A percentile compares a stretch with the other conserved stretches of the same genome.
Conservation (phyloP, 345 rosid species). For the Arabidopsis suecica region DNA sequence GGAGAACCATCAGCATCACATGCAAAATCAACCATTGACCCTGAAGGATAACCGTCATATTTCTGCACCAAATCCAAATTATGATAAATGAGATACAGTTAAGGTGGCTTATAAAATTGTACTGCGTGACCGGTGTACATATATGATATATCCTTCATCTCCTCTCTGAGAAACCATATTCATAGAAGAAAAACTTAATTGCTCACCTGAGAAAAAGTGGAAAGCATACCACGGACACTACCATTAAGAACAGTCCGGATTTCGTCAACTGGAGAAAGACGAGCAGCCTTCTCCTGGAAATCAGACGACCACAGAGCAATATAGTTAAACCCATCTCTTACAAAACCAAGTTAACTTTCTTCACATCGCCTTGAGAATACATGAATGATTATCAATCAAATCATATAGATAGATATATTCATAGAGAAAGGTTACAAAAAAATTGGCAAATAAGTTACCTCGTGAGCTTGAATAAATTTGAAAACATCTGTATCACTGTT, state of each 20-base stretch:
- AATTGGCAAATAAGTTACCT: conserved; percentile 48
- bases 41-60: conserved; percentile 86
- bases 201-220: conserved; percentile 85
- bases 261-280: conserved; percentile 86
- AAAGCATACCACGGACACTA: conserved; percentile 70
- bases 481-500: conserved; percentile 56
- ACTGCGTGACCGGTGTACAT: neutral
- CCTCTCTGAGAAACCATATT: neutral
- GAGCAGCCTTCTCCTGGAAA: conserved; percentile 76
- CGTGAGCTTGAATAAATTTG: conserved; percentile 79
- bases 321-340: neutral
- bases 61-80: conserved; percentile 54
- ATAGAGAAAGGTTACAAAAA: neutral
- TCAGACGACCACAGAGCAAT: conserved; percentile 8
- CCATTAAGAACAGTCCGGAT: conserved; percentile 69
- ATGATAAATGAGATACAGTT: conserved; percentile 4
- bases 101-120: neutral
- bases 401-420: neutral
- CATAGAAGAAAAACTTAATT: neutral
- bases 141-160: neutral
- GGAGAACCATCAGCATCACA: conserved; percentile 89
- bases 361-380: conserved; percentile 1
- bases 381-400: neutral
- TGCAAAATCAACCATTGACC: conserved; percentile 91
- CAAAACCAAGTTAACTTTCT: neutral